Base-by-base conservation (phyloP, 176 grass and related monocot species). In the Oryza meyeriana region DNA sequence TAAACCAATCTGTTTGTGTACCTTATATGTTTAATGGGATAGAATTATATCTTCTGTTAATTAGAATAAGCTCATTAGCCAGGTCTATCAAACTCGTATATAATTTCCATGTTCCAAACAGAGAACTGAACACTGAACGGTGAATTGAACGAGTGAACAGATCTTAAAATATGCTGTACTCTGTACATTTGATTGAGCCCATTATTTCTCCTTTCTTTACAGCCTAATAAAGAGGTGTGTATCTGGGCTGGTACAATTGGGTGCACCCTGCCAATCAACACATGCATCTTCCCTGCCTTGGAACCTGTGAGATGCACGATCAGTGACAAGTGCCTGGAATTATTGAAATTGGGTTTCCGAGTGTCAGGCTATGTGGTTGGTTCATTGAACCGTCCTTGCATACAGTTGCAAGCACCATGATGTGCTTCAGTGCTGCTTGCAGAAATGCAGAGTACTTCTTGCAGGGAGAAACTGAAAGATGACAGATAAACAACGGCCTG, bases 391-490 rank as follows among this genome's bases (percentile, higher is more conserved):
- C 71, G 35, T 71, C 67, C 79, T 42, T 10, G 17, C 29, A 18
- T 5, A 41, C 20, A 18, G 57, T 73, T 24, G 28, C 20, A 22
- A 69, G 45, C 45, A 80, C 11, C 65, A 55, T 38, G 30, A 58
- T 57, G 64, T 67, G 40, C 62, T 66, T 48, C 41, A 34, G 29
- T 35, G 64, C 30, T 35, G 64, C 30, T 26, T 27, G 77, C 64
- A 14, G 26, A n/a, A n/a, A 36, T 36, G 77, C 42, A 9, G 38
- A 61, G 40, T 45, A 47, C 41, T 6, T 24, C 65, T 68, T 28
- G 41, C 70, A 48, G 79, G 4, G 8, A 63, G 27, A 72, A 69
- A 64, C 69, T 64, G 70, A 40, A 25, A 82, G 63, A 34, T 71
- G 27, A 32, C 71, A 8, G 36, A 28, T 17, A 63, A 52, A 20